Conservation (phyloP, 1,284 basidiomycete genomes). For the Volvariella surrecta region DNA sequence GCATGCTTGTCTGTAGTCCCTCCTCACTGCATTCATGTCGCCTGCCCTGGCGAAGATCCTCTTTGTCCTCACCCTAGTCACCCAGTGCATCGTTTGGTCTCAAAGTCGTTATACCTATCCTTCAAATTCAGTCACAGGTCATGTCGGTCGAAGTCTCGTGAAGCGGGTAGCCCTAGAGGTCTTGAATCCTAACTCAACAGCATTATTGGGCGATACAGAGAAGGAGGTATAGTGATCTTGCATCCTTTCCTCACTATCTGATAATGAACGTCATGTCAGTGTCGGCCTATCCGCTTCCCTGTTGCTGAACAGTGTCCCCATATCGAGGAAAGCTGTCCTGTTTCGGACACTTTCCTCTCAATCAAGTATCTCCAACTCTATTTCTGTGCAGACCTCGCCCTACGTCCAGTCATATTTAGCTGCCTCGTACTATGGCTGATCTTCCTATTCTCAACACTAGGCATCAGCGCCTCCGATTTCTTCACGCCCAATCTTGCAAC, state of each 20-base stretch:
- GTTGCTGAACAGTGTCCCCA: constrained; percentile 54
- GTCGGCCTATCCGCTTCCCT: constrained; percentile 49
- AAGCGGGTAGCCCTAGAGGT: constrained; percentile 31
- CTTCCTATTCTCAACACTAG: constrained; percentile 84
- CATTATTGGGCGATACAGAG: constrained; percentile 13
- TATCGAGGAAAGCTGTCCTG: constrained; percentile 44
- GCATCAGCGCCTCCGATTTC: constrained; percentile 91
- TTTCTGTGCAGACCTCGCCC: constrained; percentile 48
- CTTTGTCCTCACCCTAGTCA: constrained; percentile 39
- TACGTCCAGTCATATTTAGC: constrained; percentile 52
- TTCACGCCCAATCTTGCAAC: constrained; percentile 92
- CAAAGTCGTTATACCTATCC: constrained; percentile 42
- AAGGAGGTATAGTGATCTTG: constrained; percentile 18
- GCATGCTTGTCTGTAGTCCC: constrained; percentile 7
- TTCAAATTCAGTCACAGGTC: constrained; percentile 18
- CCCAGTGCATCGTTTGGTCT: constrained; percentile 59
- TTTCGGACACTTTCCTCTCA: constrained; percentile 54
- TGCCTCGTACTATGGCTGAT: constrained; percentile 67
- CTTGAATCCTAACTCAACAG: constrained; percentile 16
- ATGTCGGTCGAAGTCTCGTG: constrained; percentile 23
- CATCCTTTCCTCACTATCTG: not conserved
- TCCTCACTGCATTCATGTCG: constrained; percentile 20
- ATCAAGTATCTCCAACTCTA: constrained; percentile 63
- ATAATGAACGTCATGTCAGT: constrained; percentile 29
- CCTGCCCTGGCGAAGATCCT: constrained; percentile 34